Conservation (phyloP, 1,284 basidiomycete species). For the Fistulinella cinereoalba region DNA sequence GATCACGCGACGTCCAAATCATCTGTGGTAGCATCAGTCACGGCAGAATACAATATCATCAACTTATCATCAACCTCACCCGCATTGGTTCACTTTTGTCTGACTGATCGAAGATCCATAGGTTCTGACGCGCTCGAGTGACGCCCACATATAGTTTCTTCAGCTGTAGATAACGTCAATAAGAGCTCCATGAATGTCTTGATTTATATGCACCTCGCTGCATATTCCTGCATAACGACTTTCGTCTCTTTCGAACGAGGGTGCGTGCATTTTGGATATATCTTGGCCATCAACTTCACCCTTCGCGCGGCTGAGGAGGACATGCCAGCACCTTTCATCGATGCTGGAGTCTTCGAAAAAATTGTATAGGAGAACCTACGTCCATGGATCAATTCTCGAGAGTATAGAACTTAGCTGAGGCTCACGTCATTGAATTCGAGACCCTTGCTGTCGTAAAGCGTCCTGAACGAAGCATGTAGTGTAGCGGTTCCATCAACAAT, state of each 20-base stretch:
- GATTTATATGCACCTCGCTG: constrained; percentile 44
- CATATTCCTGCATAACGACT: constrained; percentile 56
- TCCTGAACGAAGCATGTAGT: no score
- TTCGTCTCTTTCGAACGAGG: constrained; percentile 47
- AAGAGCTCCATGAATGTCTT: background rate
- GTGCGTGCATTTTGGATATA: constrained; percentile 32
- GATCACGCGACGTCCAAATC: constrained; percentile 45
- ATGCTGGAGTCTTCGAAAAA: constrained; percentile 66
- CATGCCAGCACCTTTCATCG: constrained; percentile 53
- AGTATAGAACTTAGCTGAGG: background rate
- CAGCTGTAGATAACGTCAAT: constrained; percentile 40
- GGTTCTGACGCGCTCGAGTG: constrained; percentile 62
- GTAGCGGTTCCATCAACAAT: background rate
- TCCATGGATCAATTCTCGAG: constrained; percentile 2
- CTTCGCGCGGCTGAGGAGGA: constrained; percentile 48
- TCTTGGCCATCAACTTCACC: constrained; percentile 13
- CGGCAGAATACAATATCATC: background rate
- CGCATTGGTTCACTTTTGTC: constrained; percentile 55
- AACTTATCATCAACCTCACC: constrained; percentile 35
- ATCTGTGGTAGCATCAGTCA: constrained; percentile 32
- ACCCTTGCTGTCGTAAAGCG: constrained; percentile 72
- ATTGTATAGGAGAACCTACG: constrained; percentile 65
- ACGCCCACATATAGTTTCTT: constrained; percentile 70
- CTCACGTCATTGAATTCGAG: constrained; percentile 70
- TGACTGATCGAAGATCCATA: constrained; percentile 67